phyloP scores from a whole-genome alignment of 257 asterid species.

The Apocynum venetum region DNA sequence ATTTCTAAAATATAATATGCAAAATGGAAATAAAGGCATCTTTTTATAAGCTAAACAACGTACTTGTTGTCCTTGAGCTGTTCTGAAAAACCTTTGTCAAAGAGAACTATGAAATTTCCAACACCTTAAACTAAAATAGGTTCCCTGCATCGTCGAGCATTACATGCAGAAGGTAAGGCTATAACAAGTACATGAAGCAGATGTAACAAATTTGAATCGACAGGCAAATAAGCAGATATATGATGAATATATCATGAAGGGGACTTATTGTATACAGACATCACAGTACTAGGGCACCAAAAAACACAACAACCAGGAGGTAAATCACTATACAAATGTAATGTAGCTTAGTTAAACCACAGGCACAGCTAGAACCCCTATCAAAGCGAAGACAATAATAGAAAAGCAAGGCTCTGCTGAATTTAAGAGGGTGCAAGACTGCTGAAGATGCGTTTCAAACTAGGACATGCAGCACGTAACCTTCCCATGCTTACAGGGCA shows the following conservation, averaged over 20 bases:
- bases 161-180: neutral
- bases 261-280: slow-evolving; percentile 6
- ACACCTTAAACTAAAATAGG: neutral
- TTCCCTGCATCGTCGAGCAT: neutral
- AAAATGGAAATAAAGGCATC: no score
- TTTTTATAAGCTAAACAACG: no score
- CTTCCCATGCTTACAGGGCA: slow-evolving; percentile 58
- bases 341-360: neutral
- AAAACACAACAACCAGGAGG: slow-evolving; percentile 5
- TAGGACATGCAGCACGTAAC: slow-evolving; percentile 67
- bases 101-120: neutral
- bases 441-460: slow-evolving; percentile 89
- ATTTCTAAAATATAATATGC: no score
- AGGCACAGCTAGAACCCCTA: neutral
- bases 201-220: neutral
- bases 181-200: neutral
- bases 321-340: slow-evolving; percentile 6
- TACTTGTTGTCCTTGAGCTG: no score
- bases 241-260: neutral
- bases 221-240: neutral
- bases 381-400: neutral
- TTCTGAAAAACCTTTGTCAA: neutral
- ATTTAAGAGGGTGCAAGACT: slow-evolving; percentile 52
- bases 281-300: neutral
- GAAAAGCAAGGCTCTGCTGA: neutral